A percentile compares a stretch with the other conserved stretches of the same genome.
Evolutionary conservation across 192 early-diverging fungal genomes (phyloP).

Genomic region (Cetraspora pellucida): DNA sequence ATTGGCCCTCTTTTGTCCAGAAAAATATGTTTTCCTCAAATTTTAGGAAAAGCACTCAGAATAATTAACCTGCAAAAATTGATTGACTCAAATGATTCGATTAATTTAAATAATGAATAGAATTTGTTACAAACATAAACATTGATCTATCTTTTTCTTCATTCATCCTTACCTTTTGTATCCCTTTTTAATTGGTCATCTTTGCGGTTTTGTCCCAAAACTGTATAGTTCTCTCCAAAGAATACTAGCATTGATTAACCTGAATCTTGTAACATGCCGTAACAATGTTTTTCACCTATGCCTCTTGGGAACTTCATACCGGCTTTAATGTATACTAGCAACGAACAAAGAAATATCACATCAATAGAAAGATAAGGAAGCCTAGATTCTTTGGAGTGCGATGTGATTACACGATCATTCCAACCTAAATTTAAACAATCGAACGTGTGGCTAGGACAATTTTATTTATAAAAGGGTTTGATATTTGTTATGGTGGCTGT

Average conservation of each 20-base stretch:
- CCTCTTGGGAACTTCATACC: slow-evolving; percentile 79
- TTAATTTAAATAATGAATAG: no score
- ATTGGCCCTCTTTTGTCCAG: no score
- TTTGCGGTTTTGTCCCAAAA: slow-evolving; percentile 97
- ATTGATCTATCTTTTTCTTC: no score
- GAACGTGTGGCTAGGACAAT: background rate
- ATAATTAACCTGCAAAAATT: no score
- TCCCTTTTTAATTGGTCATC: slow-evolving; percentile 66
- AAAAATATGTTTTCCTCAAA: no score
- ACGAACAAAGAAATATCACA: slow-evolving; percentile 60
- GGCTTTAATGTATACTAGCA: slow-evolving; percentile 79
- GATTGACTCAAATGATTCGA: no score
- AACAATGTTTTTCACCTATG: slow-evolving; percentile 92
- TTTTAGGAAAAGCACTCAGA: no score
- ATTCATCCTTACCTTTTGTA: slow-evolving; percentile 28
- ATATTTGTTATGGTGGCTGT: no score
- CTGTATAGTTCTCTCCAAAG: slow-evolving; percentile 95
- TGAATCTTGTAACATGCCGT: slow-evolving; percentile 71
- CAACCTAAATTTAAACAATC: slow-evolving; percentile 57
- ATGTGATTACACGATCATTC: slow-evolving; percentile 90
- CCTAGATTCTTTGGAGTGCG: slow-evolving; percentile 80
- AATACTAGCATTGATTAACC: slow-evolving; percentile 62
- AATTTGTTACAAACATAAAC: no score
- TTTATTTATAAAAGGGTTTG: background rate
- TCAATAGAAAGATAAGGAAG: slow-evolving; percentile 83